These are phyloP conservation scores for Calonectria multiphialidica DNA, from an alignment of 2,329 filamentous ascomycete genomes.

Conservation along the genomic window DNA sequence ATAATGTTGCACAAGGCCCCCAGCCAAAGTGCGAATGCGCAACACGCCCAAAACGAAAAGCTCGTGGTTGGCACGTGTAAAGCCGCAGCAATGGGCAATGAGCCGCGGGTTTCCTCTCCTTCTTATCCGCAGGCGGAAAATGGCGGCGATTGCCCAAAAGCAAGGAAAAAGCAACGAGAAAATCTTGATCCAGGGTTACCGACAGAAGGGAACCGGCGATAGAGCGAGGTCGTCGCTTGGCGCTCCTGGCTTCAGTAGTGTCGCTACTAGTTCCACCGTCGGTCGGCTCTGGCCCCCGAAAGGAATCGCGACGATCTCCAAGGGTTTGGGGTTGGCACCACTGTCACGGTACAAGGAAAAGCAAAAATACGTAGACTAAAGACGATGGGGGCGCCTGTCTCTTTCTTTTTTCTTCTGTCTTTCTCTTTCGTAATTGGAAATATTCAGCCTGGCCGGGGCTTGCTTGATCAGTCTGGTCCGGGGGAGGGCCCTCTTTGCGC, in stretches of 20 bases:
- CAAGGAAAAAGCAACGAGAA: not conserved
- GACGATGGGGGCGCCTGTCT: not conserved
- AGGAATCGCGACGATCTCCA: conserved; percentile 19
- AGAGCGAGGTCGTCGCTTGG: not conserved
- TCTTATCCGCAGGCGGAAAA: not conserved
- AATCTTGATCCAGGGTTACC: conserved; percentile 11
- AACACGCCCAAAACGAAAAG: not conserved
- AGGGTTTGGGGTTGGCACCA: conserved; percentile 20
- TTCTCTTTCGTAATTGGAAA: not conserved
- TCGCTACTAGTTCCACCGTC: conserved; percentile 5
- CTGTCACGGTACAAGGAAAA: conserved; percentile 28
- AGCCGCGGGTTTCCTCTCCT: conserved; percentile 11
- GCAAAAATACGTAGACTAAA: conserved; percentile 4
- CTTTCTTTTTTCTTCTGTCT: not conserved
- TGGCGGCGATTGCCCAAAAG: not conserved
- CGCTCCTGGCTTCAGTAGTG: conserved; percentile 1
- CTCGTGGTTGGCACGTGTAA: conserved; percentile 23
- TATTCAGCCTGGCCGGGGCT: not conserved
- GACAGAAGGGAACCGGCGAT: conserved; percentile 19
- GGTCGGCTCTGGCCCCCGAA: conserved; percentile 5
- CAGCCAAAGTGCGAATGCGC: not conserved
- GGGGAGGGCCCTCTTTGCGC: not conserved
- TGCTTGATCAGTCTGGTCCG: not conserved
- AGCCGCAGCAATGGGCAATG: not conserved
- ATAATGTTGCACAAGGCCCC: conserved; percentile 17